phyloP scores from a whole-genome alignment of 140 eudicot genomes.

The Anethum foeniculum region DNA sequence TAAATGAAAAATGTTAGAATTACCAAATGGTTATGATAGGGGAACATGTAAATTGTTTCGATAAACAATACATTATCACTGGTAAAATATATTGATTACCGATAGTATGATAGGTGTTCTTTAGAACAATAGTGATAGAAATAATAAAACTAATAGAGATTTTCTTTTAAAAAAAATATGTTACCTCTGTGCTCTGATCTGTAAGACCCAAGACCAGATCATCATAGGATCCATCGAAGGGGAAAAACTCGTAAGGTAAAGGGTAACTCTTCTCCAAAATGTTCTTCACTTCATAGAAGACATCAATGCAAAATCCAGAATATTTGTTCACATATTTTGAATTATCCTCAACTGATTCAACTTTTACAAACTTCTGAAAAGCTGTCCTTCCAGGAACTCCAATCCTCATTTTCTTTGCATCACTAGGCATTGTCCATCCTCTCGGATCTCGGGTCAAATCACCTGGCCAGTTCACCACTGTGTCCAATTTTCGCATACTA shows the following conservation, averaged over 20 bases:
- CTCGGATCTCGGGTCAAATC: conserved; percentile 31
- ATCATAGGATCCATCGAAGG: conserved; percentile 31
- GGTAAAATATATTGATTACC: no score
- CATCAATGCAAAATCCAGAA: conserved; percentile 30
- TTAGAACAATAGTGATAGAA: neutral
- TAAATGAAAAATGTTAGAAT: neutral
- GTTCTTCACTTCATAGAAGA: conserved; percentile 27
- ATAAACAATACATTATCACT: no score
- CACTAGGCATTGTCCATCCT: conserved; percentile 66
- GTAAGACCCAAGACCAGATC: conserved; percentile 27
- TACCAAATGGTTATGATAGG: neutral
- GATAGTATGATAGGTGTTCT: no score
- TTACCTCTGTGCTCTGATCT: conserved; percentile 27
- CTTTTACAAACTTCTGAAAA: conserved; percentile 45
- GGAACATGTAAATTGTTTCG: neutral
- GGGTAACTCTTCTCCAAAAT: conserved; percentile 28
- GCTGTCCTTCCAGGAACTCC: conserved; percentile 39
- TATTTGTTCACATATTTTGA: neutral
- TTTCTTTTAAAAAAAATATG: neutral
- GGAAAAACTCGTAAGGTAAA: conserved; percentile 31
- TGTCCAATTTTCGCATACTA: conserved; percentile 12
- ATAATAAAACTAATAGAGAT: neutral
- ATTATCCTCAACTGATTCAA: conserved; percentile 6
- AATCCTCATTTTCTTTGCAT: conserved; percentile 31
- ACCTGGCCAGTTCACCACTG: conserved; percentile 46